phyloP scores from a whole-genome alignment of 2,329 filamentous ascomycete genomes.

The Colletotrichum incanum region DNA sequence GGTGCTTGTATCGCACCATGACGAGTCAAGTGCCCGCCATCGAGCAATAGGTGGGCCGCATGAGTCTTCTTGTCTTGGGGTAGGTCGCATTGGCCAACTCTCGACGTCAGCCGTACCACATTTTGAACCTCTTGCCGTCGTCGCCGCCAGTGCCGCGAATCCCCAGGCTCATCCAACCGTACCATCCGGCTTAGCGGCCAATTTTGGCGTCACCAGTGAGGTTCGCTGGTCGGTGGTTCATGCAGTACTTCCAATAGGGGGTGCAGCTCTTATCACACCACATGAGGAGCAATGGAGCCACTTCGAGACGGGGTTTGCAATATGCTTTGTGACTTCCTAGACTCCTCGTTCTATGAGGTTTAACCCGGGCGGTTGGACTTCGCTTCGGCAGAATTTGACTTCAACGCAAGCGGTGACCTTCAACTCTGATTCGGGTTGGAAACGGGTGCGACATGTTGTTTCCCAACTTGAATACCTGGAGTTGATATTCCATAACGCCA shows the following conservation, averaged over 20 bases:
- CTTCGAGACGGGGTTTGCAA: constrained; percentile 6
- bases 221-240: constrained; percentile 5
- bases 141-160: constrained; percentile 36
- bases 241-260: constrained; percentile 16
- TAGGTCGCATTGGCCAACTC: constrained; percentile 27
- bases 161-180: constrained; percentile 12
- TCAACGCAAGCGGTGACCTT: neutral
- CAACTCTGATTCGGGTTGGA: neutral
- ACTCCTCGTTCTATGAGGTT: neutral
- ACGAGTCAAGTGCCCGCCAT: constrained; percentile 41
- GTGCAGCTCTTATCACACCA: constrained; percentile 28
- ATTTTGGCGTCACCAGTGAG: constrained; percentile 24
- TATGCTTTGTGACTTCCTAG: constrained; percentile 16
- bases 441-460: neutral
- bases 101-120: constrained; percentile 28
- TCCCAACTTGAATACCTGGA: neutral
- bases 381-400: neutral
- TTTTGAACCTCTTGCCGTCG: neutral
- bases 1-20: constrained; percentile 27
- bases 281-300: constrained; percentile 14
- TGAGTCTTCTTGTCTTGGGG: constrained; percentile 11
- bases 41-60: constrained; percentile 22
- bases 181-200: constrained; percentile 20
- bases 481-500: neutral
- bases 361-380: neutral